Base-by-base conservation (phyloP, 2,329 filamentous ascomycete species). In the Fusarium udum region DNA sequence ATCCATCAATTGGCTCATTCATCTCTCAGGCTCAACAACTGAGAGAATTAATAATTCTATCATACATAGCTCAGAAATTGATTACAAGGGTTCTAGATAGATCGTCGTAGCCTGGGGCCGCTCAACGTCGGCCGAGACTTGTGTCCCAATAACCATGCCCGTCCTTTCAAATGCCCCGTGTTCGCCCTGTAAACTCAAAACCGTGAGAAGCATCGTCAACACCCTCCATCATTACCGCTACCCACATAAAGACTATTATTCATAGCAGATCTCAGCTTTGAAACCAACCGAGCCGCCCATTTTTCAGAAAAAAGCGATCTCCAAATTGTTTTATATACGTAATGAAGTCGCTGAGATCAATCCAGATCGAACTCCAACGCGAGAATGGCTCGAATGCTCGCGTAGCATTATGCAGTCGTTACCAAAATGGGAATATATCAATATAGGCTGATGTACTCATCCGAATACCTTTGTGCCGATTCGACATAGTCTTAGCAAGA, bases 11-110 rank as follows among this genome's bases (percentile, higher is more conserved):
- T 66, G 69, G 55, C 60, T 75, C 61, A 73, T 72, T 70, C 60
- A 66, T 67, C 59, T 53, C 49, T 49, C 55, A 64, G 64, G 60
- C 34, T 63, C 42, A 51, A 61, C 26, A 40, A 58, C 53, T 56
- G 61, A 69, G 60, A 34, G 57, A 62, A 69, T 68, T 37, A 69
- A 72, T 61, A 67, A 64, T 74, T 75, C 72, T 78, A 78, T 78
- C 76, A 77, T 78, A 78, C 77, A 75, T 73, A 77, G 61, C 69
- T 69, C 70, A 77, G 74, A 78, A 78, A 74, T 74, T 77, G 74
- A 78, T 78, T 78, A 78, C 73, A 78, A 78, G 76, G 75, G 76
- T 78, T 71, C 63, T 78, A 78, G 71, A 75, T 77, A 77, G 72
- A 76, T 78, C 69, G 69, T 78, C 77, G 68, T 78, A 73, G 74